These are phyloP conservation scores for Piromyces sp. DNA, from an alignment of 192 early-diverging fungal species.

Conservation along the genomic window DNA sequence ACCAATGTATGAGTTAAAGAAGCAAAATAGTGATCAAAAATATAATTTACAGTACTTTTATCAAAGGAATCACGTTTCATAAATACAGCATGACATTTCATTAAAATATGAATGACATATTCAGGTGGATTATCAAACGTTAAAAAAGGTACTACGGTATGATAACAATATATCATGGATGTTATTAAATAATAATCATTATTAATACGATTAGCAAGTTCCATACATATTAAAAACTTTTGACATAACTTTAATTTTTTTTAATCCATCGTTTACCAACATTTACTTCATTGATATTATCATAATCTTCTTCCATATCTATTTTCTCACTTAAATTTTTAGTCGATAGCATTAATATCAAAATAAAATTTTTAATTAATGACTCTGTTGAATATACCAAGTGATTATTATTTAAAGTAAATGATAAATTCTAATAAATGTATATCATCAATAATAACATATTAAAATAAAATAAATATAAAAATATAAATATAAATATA, in stretches of 20 bases:
- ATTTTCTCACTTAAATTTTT: neutral
- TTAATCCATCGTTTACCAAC: neutral
- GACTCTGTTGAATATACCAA: neutral
- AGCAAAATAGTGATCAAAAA: neutral
- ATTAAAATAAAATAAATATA: too few species aligned
- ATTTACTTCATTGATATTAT: neutral
- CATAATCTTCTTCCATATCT: neutral
- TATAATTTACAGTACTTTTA: neutral
- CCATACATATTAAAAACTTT: neutral
- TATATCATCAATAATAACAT: neutral
- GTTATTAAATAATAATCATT: neutral
- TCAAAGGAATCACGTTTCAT: neutral
- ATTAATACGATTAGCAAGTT: neutral
- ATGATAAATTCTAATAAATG: neutral
- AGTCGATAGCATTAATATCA: neutral
- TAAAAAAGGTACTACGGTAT: neutral
- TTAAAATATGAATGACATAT: neutral
- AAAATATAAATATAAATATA: too few species aligned
- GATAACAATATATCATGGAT: neutral
- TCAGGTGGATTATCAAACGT: neutral
- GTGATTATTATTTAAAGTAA: neutral
- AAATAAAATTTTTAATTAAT: neutral
- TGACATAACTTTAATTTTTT: neutral
- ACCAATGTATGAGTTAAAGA: neutral
- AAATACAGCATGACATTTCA: neutral